phyloP scores from a whole-genome alignment of 2,329 filamentous ascomycete genomes.

The Colletotrichum navitas region DNA sequence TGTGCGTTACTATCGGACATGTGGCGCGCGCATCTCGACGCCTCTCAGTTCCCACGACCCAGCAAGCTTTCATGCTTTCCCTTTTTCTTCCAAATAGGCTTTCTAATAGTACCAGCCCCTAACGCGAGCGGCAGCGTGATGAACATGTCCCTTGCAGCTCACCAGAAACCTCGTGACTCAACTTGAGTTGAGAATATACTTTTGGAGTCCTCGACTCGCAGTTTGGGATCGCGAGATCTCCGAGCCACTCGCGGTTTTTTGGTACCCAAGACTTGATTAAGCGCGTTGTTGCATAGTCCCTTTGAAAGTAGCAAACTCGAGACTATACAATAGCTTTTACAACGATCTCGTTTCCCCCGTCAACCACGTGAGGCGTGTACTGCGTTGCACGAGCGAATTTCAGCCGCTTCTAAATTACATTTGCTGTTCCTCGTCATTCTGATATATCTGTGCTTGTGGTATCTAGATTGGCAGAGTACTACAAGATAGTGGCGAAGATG shows the following conservation, averaged over 20 bases:
- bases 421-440: too few relatives aligned
- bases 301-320: background rate
- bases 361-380: background rate
- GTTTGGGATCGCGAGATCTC: background rate
- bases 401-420: too few relatives aligned
- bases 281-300: background rate
- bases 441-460: too few relatives aligned
- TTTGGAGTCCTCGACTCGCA: background rate
- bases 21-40: conserved; percentile 17
- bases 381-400: background rate
- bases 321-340: background rate
- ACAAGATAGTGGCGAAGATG: too few relatives aligned
- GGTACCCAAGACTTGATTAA: too few relatives aligned
- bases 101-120: background rate
- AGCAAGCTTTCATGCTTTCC: background rate
- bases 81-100: background rate
- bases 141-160: background rate
- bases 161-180: background rate
- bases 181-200: background rate
- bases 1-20: conserved; percentile 18
- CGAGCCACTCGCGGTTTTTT: background rate
- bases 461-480: too few relatives aligned
- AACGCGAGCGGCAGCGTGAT: background rate
- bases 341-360: fast-evolving
- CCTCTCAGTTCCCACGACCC: background rate